Evolutionary conservation across 805 yeast species (phyloP), one percentile per base, ranked within the genome.

Genomic region (Zygotorulaspora florentina): DNA sequence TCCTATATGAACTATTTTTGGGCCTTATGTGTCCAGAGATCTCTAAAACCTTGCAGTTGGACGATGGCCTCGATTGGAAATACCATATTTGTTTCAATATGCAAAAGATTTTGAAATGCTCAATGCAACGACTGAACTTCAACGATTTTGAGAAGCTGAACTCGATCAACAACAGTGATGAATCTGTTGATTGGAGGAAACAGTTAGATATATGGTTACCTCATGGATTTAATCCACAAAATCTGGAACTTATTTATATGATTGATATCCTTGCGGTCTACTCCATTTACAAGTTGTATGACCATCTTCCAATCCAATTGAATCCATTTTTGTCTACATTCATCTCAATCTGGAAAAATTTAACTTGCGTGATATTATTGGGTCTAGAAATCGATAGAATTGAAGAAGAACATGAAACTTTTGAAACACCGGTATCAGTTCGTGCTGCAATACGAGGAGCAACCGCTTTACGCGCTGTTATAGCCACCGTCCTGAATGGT

Each of bases 291-390:
- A 76, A 74, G 49, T 51, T 77, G 6, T 74, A 71, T 54, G 57
- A 56, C 5, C 54, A 65, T 48, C 13, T 47, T n/a, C 68, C 67
- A 0, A 50, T 61, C 20, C 65, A 61, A 16, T 51, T 77, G 41
- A 83, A 83, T 55, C 93, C 93, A 16, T 85, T 81, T 55, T 57
- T 80, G 39, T 75, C 76, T 16, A 70, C 73, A 39, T 75, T 81
- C 48, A 65, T 83, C 8, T 76, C 77, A 39, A 57, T 79, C 5
- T 85, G 93, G 91, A 81, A 82, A 54, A 73, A 77, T 35, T 78
- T 80, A 54, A 81, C 89, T 2, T 74, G 73, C 47, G 71, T 81
- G 2, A 72, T 85, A 1, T 61, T 77, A 8, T 62, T 80, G 7
- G 87, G 87, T 0, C 63, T 85, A 6, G 85, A 81, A 54, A 72